Evolutionary conservation across 192 early-diverging fungal genomes (phyloP), one percentile per base, ranked within the genome.

Genomic region (Coemansia sp.): DNA sequence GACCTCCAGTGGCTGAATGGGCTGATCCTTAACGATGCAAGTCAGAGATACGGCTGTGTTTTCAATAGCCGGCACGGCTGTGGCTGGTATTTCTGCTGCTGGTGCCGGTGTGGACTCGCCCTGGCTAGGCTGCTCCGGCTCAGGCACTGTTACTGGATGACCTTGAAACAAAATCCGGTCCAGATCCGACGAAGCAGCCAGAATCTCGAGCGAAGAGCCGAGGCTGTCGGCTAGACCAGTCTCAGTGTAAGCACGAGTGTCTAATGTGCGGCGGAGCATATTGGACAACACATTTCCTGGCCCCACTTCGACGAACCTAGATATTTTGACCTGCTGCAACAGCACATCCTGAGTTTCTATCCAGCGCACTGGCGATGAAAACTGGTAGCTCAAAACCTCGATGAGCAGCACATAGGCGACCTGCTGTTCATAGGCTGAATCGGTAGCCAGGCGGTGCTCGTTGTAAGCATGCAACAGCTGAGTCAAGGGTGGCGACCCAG

Each of bases 321-420:
- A 91, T 62, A 97, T 89, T 40, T 91, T 83, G 74, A 86, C 92
- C 66, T 88, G 83, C 83, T 89, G 87, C 86, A 97, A 93, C 62
- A 97, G 85, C 65, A 87, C 81, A 70, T 97, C 95, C 84, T 97
- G 95, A 33, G 95, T 97, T 79, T 95, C 95, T 72, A 97, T 97
- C 95, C 95, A 97, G 73, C 93, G 88, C 57, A 97, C 95, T 51
- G 95, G 90, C 42, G 89, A 92, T 23, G 95, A 94, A 71, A 97
- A 97, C 82, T 97, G 95, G 76, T 97, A 93, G 34, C 94, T 93
- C 9, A 97, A 83, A 64, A 95, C 78, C 76, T 97, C 95, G 57
- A 97, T 89, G 64, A 97, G 81, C 58, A 97, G 84, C 24, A 85
- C 88, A 82, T 93, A 91, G 65, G 90, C 92, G 50, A 95, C 86